Evolutionary conservation across 805 yeast genomes (phyloP), one percentile per base, ranked within the genome.

Genomic region (Hanseniaspora jakobsenii): DNA sequence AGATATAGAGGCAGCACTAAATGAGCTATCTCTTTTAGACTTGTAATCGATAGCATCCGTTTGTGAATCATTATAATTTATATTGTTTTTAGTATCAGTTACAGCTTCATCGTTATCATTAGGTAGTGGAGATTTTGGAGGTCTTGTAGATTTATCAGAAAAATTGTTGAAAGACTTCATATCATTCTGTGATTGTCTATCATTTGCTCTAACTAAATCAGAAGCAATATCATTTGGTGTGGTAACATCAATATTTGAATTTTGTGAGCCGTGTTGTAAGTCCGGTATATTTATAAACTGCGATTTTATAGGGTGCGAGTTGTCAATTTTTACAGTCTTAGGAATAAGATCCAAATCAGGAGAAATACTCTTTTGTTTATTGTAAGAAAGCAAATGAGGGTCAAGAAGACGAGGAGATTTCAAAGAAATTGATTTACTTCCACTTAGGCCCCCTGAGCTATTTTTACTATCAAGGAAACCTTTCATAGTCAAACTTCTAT

Each of bases 121-220:
- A n/a, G 45, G 45, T 5, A 30, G 29, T 6, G 45, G 45, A 9
- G 45, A 41, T 24, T 28, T 41, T n/a, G 45, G 45, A 2, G 38
- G 45, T 12, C 28, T 34, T 17, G 22, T n/a, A n/a, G 18, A 16
- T 12, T 21, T 27, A 10, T 27, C 27, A 13, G 14, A 12, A 14
- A 27, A 41, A 10, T 27, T 13, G n/a, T 3, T 13, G 6, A 12
- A 26, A 12, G 12, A 14, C n/a, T 17, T 16, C 12, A 3, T 40
- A 22, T 40, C 44, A 3, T 14, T 40, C 3, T n/a, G 12, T n/a
- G 14, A 21, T 4, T 27, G 27, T n/a, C 14, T 21, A 6, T 41
- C 45, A 22, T 32, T 34, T 14, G 26, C 38, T 14, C 19, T 18
- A 10, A 27, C 16, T 22, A 41, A 27, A 6, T 19, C n/a, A 6